These are phyloP conservation scores for Aquanectria penicillioides DNA, from an alignment of 2,329 filamentous ascomycete species.

Conservation along the genomic window DNA sequence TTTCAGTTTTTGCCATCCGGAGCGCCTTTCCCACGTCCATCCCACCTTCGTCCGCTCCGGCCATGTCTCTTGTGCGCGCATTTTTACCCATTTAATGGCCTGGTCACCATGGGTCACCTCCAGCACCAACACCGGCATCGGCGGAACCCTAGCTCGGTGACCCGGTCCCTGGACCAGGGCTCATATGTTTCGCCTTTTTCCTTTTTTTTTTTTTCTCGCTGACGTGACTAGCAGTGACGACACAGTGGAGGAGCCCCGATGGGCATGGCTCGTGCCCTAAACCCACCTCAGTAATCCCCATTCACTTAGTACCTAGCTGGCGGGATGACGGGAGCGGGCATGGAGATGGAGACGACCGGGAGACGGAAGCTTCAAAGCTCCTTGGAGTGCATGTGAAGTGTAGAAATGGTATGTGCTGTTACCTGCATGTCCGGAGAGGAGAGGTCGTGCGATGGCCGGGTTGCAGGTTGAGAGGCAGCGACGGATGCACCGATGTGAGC, in stretches of 20 bases:
- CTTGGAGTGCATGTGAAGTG: no score
- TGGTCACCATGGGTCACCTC: conserved; percentile 7
- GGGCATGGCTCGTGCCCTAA: conserved; percentile 1
- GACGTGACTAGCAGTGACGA: not conserved
- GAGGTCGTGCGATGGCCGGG: no score
- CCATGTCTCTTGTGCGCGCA: not conserved
- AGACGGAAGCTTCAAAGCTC: no score
- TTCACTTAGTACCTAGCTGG: not conserved
- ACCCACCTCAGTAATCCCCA: not conserved
- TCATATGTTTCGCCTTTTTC: not conserved
- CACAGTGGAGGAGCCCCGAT: not conserved
- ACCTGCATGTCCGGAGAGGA: no score
- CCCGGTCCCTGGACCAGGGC: conserved; percentile 4
- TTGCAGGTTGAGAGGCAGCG: no score
- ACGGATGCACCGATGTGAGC: no score
- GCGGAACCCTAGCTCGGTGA: conserved; percentile 13
- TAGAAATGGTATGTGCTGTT: no score
- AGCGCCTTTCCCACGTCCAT: no score
- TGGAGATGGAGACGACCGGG: not conserved
- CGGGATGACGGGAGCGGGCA: not conserved
- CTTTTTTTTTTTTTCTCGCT: not conserved
- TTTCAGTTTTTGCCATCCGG: not conserved
- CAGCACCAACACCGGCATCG: conserved; percentile 40
- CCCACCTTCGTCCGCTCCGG: no score
- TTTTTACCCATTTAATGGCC: not conserved